These are phyloP conservation scores for Canariomyces notabilis DNA, from an alignment of 2,329 filamentous ascomycete genomes.

Conservation along the genomic window DNA sequence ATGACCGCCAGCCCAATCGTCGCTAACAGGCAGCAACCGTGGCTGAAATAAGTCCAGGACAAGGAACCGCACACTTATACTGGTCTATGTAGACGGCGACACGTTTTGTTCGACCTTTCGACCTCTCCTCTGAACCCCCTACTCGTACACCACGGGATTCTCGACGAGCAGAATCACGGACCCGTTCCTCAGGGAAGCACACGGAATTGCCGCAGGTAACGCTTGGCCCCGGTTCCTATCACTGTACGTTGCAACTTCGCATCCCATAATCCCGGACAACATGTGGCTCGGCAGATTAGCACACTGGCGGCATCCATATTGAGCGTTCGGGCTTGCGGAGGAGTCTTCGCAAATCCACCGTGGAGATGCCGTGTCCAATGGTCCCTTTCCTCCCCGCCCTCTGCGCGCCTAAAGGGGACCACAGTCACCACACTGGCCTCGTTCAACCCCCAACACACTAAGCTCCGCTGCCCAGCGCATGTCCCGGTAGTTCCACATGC, in stretches of 20 bases:
- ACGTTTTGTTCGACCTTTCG: no score
- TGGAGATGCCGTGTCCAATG: conserved; percentile 23
- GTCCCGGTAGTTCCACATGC: conserved; percentile 13
- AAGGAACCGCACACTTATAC: no score
- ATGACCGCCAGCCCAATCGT: conserved; percentile 3
- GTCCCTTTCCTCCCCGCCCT: conserved; percentile 13
- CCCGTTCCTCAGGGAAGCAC: no score
- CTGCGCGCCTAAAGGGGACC: neutral
- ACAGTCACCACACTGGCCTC: neutral
- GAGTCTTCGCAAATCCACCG: conserved; percentile 25
- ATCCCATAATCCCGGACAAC: conserved; percentile 20
- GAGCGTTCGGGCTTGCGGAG: conserved; percentile 31
- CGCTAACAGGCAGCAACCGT: conserved; percentile 1
- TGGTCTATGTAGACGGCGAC: no score
- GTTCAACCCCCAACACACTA: neutral
- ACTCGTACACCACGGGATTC: no score
- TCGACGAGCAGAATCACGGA: no score
- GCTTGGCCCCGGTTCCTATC: conserved; percentile 7
- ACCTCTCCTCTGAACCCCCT: no score
- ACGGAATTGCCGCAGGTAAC: conserved; percentile 3
- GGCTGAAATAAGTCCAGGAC: neutral
- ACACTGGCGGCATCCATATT: conserved; percentile 26
- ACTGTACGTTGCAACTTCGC: conserved; percentile 24
- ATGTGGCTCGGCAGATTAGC: conserved; percentile 30
- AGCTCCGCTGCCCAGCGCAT: conserved; percentile 5